phyloP scores from a whole-genome alignment of 176 grass and related monocot genomes.

The Cymbopogon citratus region DNA sequence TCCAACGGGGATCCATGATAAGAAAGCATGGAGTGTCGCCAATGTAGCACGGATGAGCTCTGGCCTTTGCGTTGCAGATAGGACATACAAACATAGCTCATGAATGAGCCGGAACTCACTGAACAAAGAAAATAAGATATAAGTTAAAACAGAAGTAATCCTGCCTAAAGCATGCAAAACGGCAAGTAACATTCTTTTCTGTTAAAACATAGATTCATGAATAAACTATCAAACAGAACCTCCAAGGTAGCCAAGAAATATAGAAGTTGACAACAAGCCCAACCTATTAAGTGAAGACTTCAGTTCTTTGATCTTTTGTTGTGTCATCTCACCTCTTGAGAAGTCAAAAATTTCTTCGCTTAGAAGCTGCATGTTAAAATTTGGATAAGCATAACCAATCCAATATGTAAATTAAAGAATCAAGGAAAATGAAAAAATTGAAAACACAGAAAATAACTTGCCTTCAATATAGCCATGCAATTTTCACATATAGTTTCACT shows the following conservation, averaged over 20 bases:
- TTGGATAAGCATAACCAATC: neutral
- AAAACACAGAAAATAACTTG: slow-evolving; percentile 16
- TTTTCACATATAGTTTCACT: slow-evolving; percentile 99
- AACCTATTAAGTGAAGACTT: slow-evolving; percentile 98
- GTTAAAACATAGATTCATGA: neutral
- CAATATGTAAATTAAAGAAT: neutral
- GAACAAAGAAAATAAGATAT: slow-evolving; percentile 24
- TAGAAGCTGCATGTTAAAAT: slow-evolving; percentile 63
- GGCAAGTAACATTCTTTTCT: neutral
- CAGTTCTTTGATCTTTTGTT: slow-evolving; percentile 97
- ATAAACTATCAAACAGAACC: neutral
- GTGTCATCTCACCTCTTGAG: slow-evolving; percentile 99
- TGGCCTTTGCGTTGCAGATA: slow-evolving; percentile 90
- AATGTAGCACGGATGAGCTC: slow-evolving; percentile 93
- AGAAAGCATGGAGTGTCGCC: slow-evolving; percentile 96
- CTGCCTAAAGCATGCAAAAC: neutral
- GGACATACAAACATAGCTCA: slow-evolving; percentile 95
- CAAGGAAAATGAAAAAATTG: neutral
- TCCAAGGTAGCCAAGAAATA: neutral
- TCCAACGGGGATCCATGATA: slow-evolving; percentile 98
- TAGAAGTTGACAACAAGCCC: slow-evolving; percentile 15
- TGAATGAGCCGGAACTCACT: slow-evolving; percentile 98
- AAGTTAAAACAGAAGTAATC: neutral
- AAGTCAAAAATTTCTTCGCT: slow-evolving; percentile 99
- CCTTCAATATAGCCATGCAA: slow-evolving; percentile 99